Percentiles rank a stretch among this genome's conserved stretches.
phyloP scores from a whole-genome alignment of 306 rosid genomes.

The Cucurbita ficifolia region DNA sequence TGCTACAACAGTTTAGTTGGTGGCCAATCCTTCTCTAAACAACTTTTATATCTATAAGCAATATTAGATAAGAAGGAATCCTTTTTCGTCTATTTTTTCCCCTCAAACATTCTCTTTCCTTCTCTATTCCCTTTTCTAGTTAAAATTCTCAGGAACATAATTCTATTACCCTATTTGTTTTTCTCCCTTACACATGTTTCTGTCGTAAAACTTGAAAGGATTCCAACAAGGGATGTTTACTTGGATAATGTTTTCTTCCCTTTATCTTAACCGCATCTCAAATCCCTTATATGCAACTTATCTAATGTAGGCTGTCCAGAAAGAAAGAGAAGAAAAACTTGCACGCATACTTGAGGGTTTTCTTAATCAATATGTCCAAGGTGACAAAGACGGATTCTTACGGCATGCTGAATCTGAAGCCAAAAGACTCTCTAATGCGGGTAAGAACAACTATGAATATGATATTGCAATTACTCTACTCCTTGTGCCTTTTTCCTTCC shows the following conservation, averaged over 20 bases:
- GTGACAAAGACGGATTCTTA: slow-evolving; percentile 60
- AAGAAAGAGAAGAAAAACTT: slow-evolving; percentile 85
- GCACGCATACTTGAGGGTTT: slow-evolving; percentile 41
- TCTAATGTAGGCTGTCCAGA: slow-evolving; percentile 52
- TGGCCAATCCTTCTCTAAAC: not conserved
- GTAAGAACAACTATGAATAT: slow-evolving; percentile 20
- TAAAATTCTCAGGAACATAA: not conserved
- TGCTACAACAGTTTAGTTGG: not conserved
- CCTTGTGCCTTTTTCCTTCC: not conserved
- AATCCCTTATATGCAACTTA: slow-evolving; percentile 4
- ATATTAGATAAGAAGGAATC: not conserved
- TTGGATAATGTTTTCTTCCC: not conserved
- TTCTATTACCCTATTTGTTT: not conserved
- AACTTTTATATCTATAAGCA: not conserved
- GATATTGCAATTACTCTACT: not conserved
- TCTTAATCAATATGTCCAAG: slow-evolving; percentile 54
- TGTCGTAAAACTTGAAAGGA: not conserved
- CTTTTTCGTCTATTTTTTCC: not conserved
- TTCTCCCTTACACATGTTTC: not conserved
- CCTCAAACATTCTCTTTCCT: not conserved
- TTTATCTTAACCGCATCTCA: not conserved
- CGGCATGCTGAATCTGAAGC: slow-evolving; percentile 69
- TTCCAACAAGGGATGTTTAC: not conserved
- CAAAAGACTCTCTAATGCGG: slow-evolving; percentile 66
- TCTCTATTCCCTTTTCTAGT: not conserved